Evolutionary conservation across 2,329 filamentous ascomycete species (phyloP).

Genomic region (Hymenoscyphus linearis): DNA sequence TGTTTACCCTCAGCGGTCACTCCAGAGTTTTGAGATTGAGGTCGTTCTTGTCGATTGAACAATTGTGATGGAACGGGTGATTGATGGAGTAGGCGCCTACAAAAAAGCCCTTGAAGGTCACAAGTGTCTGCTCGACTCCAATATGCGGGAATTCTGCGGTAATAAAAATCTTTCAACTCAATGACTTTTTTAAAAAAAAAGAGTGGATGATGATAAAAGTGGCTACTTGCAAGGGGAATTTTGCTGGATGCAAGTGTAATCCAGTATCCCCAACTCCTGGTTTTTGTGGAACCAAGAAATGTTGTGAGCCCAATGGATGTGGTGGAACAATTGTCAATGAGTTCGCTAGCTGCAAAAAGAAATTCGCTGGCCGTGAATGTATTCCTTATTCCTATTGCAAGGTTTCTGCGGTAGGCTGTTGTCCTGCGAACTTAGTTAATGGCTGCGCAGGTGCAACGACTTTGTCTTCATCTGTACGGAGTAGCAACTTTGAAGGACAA

Average conservation of each 20-base stretch:
- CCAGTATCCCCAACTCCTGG: not conserved
- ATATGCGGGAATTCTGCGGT: not conserved
- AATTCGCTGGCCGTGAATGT: not conserved
- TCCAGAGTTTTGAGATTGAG: not conserved
- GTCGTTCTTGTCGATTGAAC: not conserved
- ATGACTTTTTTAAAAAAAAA: not conserved
- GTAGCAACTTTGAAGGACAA: not conserved
- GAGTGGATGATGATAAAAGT: not conserved
- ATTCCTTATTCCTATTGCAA: not conserved
- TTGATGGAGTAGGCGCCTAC: not conserved
- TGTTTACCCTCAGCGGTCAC: not conserved
- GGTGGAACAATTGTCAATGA: not conserved
- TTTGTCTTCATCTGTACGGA: not conserved
- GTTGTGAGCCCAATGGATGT: not conserved
- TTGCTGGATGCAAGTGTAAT: not conserved
- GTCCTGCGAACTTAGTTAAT: not conserved
- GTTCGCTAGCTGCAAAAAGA: not conserved
- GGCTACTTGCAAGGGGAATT: not conserved
- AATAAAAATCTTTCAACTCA: not conserved
- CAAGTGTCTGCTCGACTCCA: not conserved
- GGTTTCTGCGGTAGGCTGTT: not conserved
- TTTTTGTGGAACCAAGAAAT: not conserved
- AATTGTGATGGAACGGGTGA: not conserved
- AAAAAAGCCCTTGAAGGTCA: not conserved
- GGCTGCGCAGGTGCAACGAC: not conserved